Percentiles rank a stretch among this genome's conserved stretches.
These are phyloP conservation scores for Candida insectorum DNA, from an alignment of 805 yeast species.

Conservation along the genomic window DNA sequence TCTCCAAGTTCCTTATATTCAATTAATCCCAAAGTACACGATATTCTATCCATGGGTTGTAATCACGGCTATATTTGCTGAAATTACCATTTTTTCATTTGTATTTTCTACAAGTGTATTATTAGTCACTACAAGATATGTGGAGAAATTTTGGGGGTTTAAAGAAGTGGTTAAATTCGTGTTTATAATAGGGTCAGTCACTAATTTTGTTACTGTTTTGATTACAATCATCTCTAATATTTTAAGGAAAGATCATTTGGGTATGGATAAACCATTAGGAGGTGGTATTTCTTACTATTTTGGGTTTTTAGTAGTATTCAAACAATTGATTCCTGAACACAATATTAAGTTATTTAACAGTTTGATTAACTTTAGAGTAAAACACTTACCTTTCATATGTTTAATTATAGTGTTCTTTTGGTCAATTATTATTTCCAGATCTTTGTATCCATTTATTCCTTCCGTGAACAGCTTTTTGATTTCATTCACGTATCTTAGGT, in stretches of 20 bases:
- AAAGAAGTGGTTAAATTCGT: constrained; percentile 50
- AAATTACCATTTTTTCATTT: constrained; percentile 47
- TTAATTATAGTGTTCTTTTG: constrained; percentile 29
- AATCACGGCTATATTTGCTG: constrained; percentile 61
- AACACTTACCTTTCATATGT: constrained; percentile 56
- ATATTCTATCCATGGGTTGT: constrained; percentile 63
- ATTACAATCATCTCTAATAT: constrained; percentile 37
- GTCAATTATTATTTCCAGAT: constrained; percentile 28
- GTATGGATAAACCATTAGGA: constrained; percentile 45
- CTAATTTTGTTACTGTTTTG: constrained; percentile 53
- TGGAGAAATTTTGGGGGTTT: constrained; percentile 51
- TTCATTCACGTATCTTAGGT: constrained; percentile 77
- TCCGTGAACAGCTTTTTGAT: constrained; percentile 56
- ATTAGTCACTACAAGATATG: constrained; percentile 40
- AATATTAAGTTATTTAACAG: constrained; percentile 48
- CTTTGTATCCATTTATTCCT: constrained; percentile 54
- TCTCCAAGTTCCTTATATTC: constrained; percentile 54
- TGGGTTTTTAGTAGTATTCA: constrained; percentile 55
- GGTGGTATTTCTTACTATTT: constrained; percentile 51
- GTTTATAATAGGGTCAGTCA: constrained; percentile 49
- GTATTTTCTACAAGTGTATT: constrained; percentile 35
- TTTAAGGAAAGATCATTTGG: constrained; percentile 28
- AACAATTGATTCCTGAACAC: constrained; percentile 58
- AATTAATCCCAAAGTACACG: constrained; percentile 59
- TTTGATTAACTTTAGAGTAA: constrained; percentile 47